Base-by-base conservation (phyloP, 140 eudicot genomes). In the Stevia rebaudiana region DNA sequence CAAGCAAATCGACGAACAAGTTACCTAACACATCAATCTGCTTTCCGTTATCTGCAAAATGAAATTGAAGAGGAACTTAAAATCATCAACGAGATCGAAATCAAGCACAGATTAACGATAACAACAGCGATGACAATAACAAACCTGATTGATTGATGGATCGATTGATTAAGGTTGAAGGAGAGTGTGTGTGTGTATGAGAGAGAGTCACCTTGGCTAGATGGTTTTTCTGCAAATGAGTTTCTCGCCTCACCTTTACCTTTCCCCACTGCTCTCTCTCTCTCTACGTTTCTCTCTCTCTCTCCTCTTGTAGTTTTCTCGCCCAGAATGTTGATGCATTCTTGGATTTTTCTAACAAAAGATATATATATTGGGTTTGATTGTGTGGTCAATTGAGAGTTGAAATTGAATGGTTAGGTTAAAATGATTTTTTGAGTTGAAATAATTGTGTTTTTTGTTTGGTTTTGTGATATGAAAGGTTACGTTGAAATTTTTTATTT, bases 121-220 rank as follows among this genome's bases (percentile, higher is more conserved):
- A 24, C 6, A 2, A 65, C 13, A 13, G 16, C 21, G 41, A 16
- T 40, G 58, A 31, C 4, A 22, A 30, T 12, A 6, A 43, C 42
- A 24, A 62, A 73, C 78, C 64, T 69, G 64, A 41, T 13, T 19
- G 64, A 65, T 21, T 15, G 65, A 62, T 16, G 11, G 61, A 30
- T 60, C 35, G 59, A 71, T 21, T 35, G 67, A 66, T 46, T 65
- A 75, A 74, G 82, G 70, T 49, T 57, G 80, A 69, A 59, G 74
- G 72, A 80, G 71, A 76, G 78, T 71, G 74, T 28, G 33, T 28
- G 33, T 59, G 67, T 73, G 75, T 54, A 79, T 66, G 79, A 76
- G 82, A 80, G 77, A 63, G 71, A 63, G 65, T 44, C 61, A 63
- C 71, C 77, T 36, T 62, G 53, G 66, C 51, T 73, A 48, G 77